These are phyloP conservation scores for Cladosporium sp. DNA, from an alignment of 2,329 filamentous ascomycete species.

Conservation along the genomic window DNA sequence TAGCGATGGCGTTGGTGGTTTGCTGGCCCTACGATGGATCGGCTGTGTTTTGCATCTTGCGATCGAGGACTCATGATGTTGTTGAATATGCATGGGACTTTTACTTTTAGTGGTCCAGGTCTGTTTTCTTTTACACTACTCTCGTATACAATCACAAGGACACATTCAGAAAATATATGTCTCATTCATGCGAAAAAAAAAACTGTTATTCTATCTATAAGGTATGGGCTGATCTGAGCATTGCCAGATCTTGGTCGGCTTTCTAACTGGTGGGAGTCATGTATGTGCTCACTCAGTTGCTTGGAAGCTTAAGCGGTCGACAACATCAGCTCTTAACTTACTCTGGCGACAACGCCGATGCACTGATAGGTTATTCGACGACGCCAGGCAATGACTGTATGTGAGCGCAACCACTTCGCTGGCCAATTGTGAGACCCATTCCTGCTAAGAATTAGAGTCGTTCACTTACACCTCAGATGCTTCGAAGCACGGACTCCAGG, in stretches of 20 bases:
- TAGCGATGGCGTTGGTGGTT: constrained; percentile 18
- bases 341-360: background rate
- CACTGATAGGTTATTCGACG: no score
- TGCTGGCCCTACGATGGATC: background rate
- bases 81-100: background rate
- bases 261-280: no score
- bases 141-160: constrained; percentile 8
- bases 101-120: background rate
- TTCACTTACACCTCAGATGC: background rate
- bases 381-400: no score
- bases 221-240: no score
- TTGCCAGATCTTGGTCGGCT: background rate
- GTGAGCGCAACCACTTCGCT: background rate
- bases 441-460: background rate
- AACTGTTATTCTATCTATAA: background rate
- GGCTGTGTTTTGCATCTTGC: constrained; percentile 8
- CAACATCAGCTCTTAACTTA: background rate
- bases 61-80: background rate
- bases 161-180: background rate
- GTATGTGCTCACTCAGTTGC: no score
- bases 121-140: background rate
- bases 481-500: background rate
- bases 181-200: background rate
- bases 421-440: background rate
- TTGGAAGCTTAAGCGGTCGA: background rate